Base-by-base conservation (phyloP, 805 yeast species). In the Candida germanica region DNA sequence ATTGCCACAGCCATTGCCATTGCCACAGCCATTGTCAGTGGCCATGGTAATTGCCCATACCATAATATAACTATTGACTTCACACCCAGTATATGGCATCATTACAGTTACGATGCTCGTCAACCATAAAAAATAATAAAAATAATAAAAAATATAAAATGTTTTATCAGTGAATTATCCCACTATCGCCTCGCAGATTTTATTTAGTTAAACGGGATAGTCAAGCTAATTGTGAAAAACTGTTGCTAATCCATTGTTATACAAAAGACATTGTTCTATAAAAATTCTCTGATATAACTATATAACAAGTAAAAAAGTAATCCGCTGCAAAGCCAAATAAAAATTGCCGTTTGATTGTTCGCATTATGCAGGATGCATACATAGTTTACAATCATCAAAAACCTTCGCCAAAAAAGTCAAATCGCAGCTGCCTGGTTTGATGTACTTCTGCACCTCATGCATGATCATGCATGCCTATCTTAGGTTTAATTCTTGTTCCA, bases 341-440 rank as follows among this genome's bases (percentile, higher is more conserved):
- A 28, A 29, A 29, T 12, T 29, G 38, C 33, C 32, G 38, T 28
- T 22, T 15, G 17, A 35, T 35, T 29, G 30, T 35, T 20, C 23
- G 9, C 23, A 7, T 20, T 20, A 10, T 6, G 10, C 23, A 20
- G 23, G 23, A 20, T 20, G 10, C 17, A 22, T 34, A 26, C 27
- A 28, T 12, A 18, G 22, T 33, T 24, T n/a, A 33, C 29, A 26
- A 33, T 26, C 16, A 18, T 13, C 12, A 18, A 29, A 32, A 23
- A 10, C 23, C 17, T 10, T 26, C 26, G 31, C 26, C 26, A 26
- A 33, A 13, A 33, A n/a, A n/a, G n/a, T n/a, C n/a, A n/a, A n/a
- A n/a, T 26, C 30, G 36, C 19, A 18, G 9, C 10, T 20, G 23
- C 9, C 6, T 6, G 9, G 9, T 20, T 20, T 20, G 6, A 7